Percentiles rank a stretch among this genome's conserved stretches.
These are phyloP conservation scores for Rhizopogon salebrosus DNA, from an alignment of 768 basidiomycete genomes.

Conservation along the genomic window DNA sequence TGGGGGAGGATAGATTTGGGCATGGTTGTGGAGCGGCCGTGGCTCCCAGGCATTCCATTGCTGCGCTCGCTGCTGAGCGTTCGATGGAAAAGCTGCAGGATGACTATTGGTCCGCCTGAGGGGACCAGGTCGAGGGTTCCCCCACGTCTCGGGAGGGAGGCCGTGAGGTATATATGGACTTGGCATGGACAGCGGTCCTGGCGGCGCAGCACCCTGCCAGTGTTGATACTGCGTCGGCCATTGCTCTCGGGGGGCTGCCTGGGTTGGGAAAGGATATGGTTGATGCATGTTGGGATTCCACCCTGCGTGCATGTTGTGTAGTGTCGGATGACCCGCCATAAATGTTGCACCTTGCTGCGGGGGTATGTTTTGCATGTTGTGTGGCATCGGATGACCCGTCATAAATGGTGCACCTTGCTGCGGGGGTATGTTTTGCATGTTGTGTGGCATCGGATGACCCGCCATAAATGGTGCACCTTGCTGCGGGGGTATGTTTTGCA, in stretches of 20 bases:
- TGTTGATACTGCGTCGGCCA: conserved; percentile 5
- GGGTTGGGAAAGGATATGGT: background rate
- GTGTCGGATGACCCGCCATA: conserved; percentile 10
- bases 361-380: conserved; percentile 13
- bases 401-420: conserved; percentile 15
- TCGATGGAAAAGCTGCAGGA: background rate
- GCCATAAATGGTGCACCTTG: conserved; percentile 12
- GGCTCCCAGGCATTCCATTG: conserved; percentile 15
- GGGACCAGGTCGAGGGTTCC: conserved; percentile 7
- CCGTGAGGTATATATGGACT: conserved; percentile 28
- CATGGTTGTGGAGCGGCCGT: conserved; percentile 11
- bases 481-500: conserved; percentile 21
- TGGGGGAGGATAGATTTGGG: conserved; percentile 11
- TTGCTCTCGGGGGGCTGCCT: conserved; percentile 5
- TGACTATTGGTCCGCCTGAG: conserved; percentile 5
- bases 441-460: conserved; percentile 9
- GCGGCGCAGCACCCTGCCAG: conserved; percentile 4
- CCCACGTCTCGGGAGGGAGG: conserved; percentile 5
- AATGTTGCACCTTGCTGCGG: conserved; percentile 18
- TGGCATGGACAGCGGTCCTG: conserved; percentile 13
- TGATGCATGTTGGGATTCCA: conserved; percentile 5
- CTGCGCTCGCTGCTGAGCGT: conserved; percentile 7
- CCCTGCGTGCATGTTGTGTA: conserved; percentile 7
- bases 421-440: conserved; percentile 17
- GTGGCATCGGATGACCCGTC: conserved; percentile 10